These are phyloP conservation scores for Actinomortierella wolfii DNA, from an alignment of 371 early-diverging fungal species.

Conservation along the genomic window DNA sequence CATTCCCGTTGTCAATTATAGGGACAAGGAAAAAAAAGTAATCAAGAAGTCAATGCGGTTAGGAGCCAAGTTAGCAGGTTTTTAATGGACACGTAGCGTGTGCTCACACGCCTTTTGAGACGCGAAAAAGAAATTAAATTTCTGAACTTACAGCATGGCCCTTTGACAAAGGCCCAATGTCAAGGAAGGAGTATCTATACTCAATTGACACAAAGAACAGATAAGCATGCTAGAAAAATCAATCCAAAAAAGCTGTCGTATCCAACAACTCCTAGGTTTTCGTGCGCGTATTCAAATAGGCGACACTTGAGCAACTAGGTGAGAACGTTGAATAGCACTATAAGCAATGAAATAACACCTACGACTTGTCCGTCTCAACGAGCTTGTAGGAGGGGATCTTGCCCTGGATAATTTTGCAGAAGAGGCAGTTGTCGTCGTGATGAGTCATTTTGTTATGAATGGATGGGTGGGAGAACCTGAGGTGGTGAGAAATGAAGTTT, in stretches of 20 bases:
- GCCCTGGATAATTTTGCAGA: slow-evolving; percentile 90
- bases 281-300: not conserved
- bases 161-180: slow-evolving; percentile 78
- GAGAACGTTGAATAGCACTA: not conserved
- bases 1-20: too few relatives aligned
- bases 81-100: too few relatives aligned
- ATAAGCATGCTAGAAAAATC: slow-evolving; percentile 25
- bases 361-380: slow-evolving; percentile 80
- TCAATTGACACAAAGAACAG: not conserved
- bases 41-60: too few relatives aligned
- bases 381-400: slow-evolving; percentile 85
- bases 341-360: slow-evolving; percentile 34
- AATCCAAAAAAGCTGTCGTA: not conserved
- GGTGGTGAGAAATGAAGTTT: too few relatives aligned
- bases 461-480: too few relatives aligned
- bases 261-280: not conserved
- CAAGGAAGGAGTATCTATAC: slow-evolving; percentile 70
- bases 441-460: too few relatives aligned
- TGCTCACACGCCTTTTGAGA: too few relatives aligned
- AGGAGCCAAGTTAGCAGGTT: too few relatives aligned
- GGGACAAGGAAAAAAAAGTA: too few relatives aligned
- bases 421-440: too few relatives aligned
- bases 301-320: not conserved
- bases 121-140: too few relatives aligned
- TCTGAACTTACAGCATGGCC: slow-evolving; percentile 72